Evolutionary conservation across 257 asterid genomes (phyloP), one percentile per base, ranked within the genome.

Genomic region (Misopates orontium): DNA sequence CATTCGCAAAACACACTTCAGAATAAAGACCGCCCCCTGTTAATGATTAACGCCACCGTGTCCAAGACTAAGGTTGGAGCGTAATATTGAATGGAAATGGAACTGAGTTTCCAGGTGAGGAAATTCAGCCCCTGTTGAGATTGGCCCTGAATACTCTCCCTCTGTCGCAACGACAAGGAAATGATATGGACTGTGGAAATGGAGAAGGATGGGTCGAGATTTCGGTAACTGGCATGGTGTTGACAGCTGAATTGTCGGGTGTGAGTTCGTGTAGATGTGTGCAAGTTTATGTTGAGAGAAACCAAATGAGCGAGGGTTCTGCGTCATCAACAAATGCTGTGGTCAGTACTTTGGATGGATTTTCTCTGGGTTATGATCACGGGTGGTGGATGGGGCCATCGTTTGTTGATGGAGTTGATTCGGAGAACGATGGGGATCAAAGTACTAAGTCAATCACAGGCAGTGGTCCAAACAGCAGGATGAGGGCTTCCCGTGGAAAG

Each of bases 391-490:
- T 70, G 50, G 77, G 75, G 44, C 74, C 76, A 18, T 50, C 62
- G 0, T 75, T 82, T 39, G 71, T 72, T 57, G 75, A 77, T 47
- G 84, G 81, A 56, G 61, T 79, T 4, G 88, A 81, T 62, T 88
- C 90, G 1, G 90, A 83, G 67, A 78, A 85, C 55, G 81, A 88
- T 14, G 95, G 84, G 74, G 95, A 81, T 72, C 79, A 52, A 61
- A 90, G 90, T 79, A 88, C 96, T 73, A 90, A 74, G 76, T 89
- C 93, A 25, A 87, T 95, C 8, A 93, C 89, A 50, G 97, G 91
- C 6, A 90, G 92, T 69, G 81, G 72, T 68, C 89, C 95, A 25
- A 82, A 49, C 68, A 76, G 74, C 80, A 73, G 67, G 82, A 64
- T 52, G 64, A 67, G 70, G 73, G 73, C 78, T 72, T 55, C 70